Evolutionary conservation across 2,329 filamentous ascomycete species (phyloP).

Genomic region (Raffaelea ambrosiae): DNA sequence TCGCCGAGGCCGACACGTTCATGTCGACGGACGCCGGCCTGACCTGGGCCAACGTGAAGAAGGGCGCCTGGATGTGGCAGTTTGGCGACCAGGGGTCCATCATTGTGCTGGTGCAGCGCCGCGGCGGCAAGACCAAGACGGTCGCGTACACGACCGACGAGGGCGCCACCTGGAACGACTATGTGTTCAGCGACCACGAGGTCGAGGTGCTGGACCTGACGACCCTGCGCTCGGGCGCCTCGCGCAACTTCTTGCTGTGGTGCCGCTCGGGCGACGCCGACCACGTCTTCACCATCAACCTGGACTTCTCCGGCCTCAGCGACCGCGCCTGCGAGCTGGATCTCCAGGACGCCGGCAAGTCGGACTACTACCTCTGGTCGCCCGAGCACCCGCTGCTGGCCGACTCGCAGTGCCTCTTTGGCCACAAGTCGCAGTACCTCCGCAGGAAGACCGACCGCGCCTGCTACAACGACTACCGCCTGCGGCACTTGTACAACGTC

Average conservation of each 20-base stretch:
- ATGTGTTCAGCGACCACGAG: constrained; percentile 60
- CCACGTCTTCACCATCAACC: constrained; percentile 60
- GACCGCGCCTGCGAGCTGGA: constrained; percentile 66
- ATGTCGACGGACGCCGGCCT: constrained; percentile 88
- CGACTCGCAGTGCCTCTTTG: constrained; percentile 79
- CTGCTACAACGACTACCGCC: constrained; percentile 73
- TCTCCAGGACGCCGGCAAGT: constrained; percentile 39
- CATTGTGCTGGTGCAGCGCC: constrained; percentile 74
- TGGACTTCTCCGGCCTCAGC: constrained; percentile 81
- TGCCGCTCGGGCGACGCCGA: constrained; percentile 48
- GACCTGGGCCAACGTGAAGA: constrained; percentile 75
- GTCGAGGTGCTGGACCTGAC: constrained; percentile 73
- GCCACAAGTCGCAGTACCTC: constrained; percentile 80
- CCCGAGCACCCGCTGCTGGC: constrained; percentile 70
- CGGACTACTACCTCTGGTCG: constrained; percentile 80
- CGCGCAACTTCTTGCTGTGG: constrained; percentile 89
- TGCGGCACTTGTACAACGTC: constrained; percentile 63
- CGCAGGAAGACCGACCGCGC: constrained; percentile 73
- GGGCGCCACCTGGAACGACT: constrained; percentile 69
- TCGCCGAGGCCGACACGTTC: constrained; percentile 76
- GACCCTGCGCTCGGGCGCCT: constrained; percentile 80
- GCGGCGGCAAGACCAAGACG: constrained; percentile 51
- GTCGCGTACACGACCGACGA: constrained; percentile 52
- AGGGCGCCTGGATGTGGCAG: constrained; percentile 86
- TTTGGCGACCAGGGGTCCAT: constrained; percentile 94